These are phyloP conservation scores for Globisporangium cylindrosporum DNA, from an alignment of 352 stramenopile species.

Conservation along the genomic window DNA sequence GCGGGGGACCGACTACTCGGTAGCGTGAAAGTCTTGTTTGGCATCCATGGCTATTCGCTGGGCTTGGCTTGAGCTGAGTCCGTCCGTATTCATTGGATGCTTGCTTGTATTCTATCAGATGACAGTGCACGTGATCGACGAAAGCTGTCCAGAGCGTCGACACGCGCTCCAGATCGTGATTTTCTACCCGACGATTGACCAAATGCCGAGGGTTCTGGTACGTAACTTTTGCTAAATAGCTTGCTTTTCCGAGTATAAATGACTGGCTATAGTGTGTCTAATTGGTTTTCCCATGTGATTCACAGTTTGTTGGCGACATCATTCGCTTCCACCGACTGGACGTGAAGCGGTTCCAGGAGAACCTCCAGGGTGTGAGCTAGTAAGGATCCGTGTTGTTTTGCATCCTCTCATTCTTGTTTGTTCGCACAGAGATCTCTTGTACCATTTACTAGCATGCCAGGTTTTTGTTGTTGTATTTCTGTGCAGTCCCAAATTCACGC, in stretches of 20 bases:
- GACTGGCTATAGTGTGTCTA: neutral
- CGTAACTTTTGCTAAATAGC: neutral
- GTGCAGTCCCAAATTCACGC: conserved; percentile 24
- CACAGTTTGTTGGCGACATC: conserved; percentile 66
- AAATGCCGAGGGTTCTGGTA: conserved; percentile 67
- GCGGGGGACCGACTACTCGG: conserved; percentile 54
- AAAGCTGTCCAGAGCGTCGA: conserved; percentile 46
- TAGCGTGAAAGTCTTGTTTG: conserved; percentile 14
- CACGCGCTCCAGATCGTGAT: conserved; percentile 65
- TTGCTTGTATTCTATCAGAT: conserved; percentile 36
- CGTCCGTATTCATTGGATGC: neutral
- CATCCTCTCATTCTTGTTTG: neutral
- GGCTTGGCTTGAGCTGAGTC: neutral
- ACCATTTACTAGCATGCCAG: neutral
- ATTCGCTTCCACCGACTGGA: conserved; percentile 75
- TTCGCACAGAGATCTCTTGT: neutral
- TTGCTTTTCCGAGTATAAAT: neutral
- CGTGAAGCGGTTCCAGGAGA: conserved; percentile 62
- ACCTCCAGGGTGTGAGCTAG: conserved; percentile 52
- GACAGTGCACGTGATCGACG: conserved; percentile 64
- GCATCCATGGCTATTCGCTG: neutral
- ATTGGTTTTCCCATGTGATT: neutral
- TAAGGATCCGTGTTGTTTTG: conserved; percentile 22
- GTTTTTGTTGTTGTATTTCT: neutral
- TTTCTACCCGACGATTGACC: conserved; percentile 51